Evolutionary conservation across 306 rosid species (phyloP).

Genomic region (Vigna mungo): DNA sequence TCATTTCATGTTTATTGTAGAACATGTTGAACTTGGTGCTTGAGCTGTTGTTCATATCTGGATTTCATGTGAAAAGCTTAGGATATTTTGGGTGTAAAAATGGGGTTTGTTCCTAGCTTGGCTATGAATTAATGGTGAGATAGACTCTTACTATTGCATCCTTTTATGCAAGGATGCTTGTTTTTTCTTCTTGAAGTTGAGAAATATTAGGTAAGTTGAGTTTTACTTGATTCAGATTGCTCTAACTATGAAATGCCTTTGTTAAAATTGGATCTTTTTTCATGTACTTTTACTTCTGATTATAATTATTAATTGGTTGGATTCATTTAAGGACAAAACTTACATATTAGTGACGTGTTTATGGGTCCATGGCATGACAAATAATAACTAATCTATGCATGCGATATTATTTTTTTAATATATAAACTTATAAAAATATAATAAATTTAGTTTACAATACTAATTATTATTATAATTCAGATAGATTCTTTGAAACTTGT

Average conservation of each 20-base stretch:
- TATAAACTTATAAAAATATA: no score
- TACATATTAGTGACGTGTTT: no score
- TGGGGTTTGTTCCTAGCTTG: slow-evolving; percentile 20
- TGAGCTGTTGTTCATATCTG: neutral
- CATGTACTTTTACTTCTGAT: neutral
- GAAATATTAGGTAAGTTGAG: neutral
- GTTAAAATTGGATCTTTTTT: neutral
- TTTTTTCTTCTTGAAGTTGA: neutral
- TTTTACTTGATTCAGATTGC: neutral
- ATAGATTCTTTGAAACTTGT: no score
- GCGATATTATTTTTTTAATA: no score
- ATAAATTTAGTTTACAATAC: no score
- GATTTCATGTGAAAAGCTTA: slow-evolving; percentile 8
- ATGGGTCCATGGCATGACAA: no score
- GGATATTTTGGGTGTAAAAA: slow-evolving; percentile 30
- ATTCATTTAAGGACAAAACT: neutral
- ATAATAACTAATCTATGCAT: no score
- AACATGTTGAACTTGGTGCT: slow-evolving; percentile 26
- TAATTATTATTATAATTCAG: no score
- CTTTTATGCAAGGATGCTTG: slow-evolving; percentile 1
- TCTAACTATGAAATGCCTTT: neutral
- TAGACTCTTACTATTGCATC: neutral
- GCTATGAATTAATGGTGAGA: slow-evolving; percentile 19
- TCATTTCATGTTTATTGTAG: slow-evolving; percentile 28
- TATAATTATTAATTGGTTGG: neutral